These are phyloP conservation scores for Coprinopsis cinerea DNA, from an alignment of 768 basidiomycete species.

Conservation along the genomic window DNA sequence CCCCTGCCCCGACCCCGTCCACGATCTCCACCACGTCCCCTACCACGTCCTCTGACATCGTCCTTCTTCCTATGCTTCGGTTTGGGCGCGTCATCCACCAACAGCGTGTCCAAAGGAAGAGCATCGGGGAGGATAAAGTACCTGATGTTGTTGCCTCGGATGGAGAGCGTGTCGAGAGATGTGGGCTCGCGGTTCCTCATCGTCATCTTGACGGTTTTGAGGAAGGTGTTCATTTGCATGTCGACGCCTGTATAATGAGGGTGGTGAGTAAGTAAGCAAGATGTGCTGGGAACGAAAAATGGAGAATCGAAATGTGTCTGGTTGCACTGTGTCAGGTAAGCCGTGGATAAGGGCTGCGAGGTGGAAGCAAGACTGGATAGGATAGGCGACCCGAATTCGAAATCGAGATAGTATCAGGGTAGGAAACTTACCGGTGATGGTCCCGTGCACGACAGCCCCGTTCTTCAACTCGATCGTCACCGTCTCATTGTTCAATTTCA, in stretches of 20 bases:
- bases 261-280: background rate
- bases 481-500: conserved; percentile 99
- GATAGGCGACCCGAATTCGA: conserved; percentile 2
- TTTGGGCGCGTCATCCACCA: conserved; percentile 97
- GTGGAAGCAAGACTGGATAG: background rate
- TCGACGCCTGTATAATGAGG: conserved; percentile 90
- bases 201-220: conserved; percentile 98
- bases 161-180: conserved; percentile 84
- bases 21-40: conserved; percentile 39
- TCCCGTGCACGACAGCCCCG: conserved; percentile 90
- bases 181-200: conserved; percentile 83
- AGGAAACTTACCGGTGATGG: conserved; percentile 77
- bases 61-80: conserved; percentile 93
- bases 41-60: conserved; percentile 57
- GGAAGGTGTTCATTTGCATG: conserved; percentile 98
- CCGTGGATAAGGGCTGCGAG: no score
- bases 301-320: no score
- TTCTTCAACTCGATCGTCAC: conserved; percentile 98
- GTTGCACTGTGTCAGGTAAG: no score
- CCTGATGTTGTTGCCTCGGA: conserved; percentile 94
- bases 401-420: conserved; percentile 2
- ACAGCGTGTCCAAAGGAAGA: conserved; percentile 89
- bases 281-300: no score
- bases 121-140: conserved; percentile 98
- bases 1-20: conserved; percentile 13